Percentiles rank a stretch among this genome's conserved stretches.
Conservation (phyloP, 495 filamentous ascomycete species). For the Letharia columbiana region DNA sequence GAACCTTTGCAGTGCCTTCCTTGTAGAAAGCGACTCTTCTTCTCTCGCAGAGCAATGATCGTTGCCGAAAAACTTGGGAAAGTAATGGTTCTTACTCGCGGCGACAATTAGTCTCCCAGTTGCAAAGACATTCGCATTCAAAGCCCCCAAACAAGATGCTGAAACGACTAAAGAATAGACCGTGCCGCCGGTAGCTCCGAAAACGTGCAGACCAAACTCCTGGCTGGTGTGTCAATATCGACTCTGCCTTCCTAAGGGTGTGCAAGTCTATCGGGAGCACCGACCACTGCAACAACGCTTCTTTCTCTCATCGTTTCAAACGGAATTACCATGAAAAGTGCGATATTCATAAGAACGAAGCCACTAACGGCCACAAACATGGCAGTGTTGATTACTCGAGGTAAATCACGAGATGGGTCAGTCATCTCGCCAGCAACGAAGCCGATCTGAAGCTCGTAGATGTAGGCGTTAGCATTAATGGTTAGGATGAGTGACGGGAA, state of each 20-base stretch:
- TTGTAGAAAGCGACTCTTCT: not conserved
- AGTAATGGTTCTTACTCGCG: conserved; percentile 9
- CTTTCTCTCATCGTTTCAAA: conserved; percentile 13
- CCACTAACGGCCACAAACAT: conserved; percentile 30
- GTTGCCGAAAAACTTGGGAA: conserved; percentile 8
- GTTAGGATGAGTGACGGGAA: not conserved
- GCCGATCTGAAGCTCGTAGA: conserved; percentile 21
- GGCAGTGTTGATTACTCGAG: conserved; percentile 27
- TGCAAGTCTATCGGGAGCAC: not conserved
- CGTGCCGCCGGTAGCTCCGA: conserved; percentile 2
- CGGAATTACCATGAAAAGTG: conserved; percentile 25
- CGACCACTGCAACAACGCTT: conserved; percentile 13
- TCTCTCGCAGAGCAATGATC: conserved; percentile 8
- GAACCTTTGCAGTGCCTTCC: not conserved
- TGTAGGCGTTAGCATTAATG: not conserved
- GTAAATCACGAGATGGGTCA: conserved; percentile 26
- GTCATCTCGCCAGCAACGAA: conserved; percentile 32
- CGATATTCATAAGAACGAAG: conserved; percentile 28
- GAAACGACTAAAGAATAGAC: conserved; percentile 18
- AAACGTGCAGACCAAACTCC: conserved; percentile 12
- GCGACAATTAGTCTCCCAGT: conserved; percentile 7
- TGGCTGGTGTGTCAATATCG: not conserved
- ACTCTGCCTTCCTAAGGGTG: not conserved
- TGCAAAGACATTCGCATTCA: conserved; percentile 21
- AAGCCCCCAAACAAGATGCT: conserved; percentile 15